These are phyloP conservation scores for Phytopythium mirpurense DNA, from an alignment of 352 stramenopile species.

Conservation along the genomic window DNA sequence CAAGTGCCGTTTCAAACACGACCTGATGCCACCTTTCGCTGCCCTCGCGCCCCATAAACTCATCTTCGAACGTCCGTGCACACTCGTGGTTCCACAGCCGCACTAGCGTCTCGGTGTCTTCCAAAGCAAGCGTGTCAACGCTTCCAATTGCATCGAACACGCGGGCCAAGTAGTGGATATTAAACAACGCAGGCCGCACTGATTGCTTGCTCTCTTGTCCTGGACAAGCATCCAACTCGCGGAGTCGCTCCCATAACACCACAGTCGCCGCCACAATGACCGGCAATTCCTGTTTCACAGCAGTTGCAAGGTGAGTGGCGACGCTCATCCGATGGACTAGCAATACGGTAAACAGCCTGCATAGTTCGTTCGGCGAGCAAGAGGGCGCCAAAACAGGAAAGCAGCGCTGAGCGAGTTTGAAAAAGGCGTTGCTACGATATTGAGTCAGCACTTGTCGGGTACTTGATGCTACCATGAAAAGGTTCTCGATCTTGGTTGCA, in stretches of 20 bases:
- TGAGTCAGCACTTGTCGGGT: neutral
- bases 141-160: constrained; percentile 46
- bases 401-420: constrained; percentile 9
- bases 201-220: neutral
- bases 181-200: constrained; percentile 10
- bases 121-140: constrained; percentile 25
- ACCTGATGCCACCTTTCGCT: neutral
- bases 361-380: constrained; percentile 1
- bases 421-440: neutral
- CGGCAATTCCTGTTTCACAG: constrained; percentile 18
- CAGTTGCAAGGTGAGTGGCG: constrained; percentile 9
- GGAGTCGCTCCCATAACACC: constrained; percentile 49
- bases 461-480: constrained; percentile 30
- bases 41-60: neutral
- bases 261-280: constrained; percentile 31
- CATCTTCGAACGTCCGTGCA: constrained; percentile 25
- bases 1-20: constrained; percentile 9
- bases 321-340: neutral
- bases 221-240: neutral
- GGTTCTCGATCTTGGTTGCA: constrained; percentile 21
- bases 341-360: neutral
- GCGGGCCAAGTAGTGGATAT: constrained; percentile 39
- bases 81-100: constrained; percentile 52
- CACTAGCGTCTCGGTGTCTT: constrained; percentile 36
- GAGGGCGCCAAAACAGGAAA: neutral